Evolutionary conservation across 176 grass and related monocot genomes (phyloP).

Genomic region (Oryza brachyantha): DNA sequence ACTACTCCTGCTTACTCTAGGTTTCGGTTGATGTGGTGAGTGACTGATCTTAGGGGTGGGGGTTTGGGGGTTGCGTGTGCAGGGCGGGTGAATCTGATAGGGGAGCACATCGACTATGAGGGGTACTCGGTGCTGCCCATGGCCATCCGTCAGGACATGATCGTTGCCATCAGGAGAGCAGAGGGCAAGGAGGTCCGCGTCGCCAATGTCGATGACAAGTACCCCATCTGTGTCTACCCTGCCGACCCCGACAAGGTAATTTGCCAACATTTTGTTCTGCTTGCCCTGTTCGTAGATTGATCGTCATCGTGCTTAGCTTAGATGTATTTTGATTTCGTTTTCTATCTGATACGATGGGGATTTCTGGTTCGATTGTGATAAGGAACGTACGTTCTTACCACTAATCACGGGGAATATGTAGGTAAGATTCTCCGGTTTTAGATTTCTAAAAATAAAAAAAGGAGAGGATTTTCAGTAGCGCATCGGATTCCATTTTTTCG

Average conservation of each 20-base stretch:
- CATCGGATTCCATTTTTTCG: background rate
- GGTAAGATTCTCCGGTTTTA: background rate
- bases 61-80: background rate
- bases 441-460: background rate
- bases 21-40: background rate
- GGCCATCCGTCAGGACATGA: slow-evolving; percentile 97
- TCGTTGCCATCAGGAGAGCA: slow-evolving; percentile 77
- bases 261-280: background rate
- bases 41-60: background rate
- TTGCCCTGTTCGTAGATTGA: background rate
- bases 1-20: no score
- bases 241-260: slow-evolving; percentile 78
- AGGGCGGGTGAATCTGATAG: slow-evolving; percentile 96
- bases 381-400: background rate
- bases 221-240: slow-evolving; percentile 75
- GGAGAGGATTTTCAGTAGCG: background rate
- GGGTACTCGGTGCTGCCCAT: slow-evolving; percentile 97
- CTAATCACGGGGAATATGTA: background rate
- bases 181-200: slow-evolving; percentile 57
- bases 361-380: slow-evolving; percentile 3
- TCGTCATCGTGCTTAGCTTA: background rate
- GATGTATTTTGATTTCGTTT: background rate
- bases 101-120: slow-evolving; percentile 98
- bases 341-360: background rate
- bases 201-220: slow-evolving; percentile 86